Evolutionary conservation across 805 yeast species (phyloP).

Genomic region (Danielia reshetovae): DNA sequence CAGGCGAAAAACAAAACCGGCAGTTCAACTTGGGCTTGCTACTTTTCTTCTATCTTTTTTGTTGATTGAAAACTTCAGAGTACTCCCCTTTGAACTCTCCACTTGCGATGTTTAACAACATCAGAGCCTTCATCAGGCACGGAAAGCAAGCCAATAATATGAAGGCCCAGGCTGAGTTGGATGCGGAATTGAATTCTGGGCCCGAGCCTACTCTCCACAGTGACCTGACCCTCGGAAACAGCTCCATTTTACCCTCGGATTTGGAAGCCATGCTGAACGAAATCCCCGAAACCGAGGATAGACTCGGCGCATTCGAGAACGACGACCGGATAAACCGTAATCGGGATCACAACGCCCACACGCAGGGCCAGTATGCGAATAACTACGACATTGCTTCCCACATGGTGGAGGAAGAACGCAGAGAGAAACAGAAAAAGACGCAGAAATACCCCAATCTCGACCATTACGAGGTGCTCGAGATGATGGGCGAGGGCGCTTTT

Average conservation of each 20-base stretch:
- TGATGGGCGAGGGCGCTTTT: constrained; percentile 84
- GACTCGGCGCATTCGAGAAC: not conserved
- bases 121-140: constrained; percentile 59
- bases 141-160: constrained; percentile 53
- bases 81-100: not conserved
- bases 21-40: too few species aligned
- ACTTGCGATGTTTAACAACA: constrained; percentile 35
- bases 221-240: not conserved
- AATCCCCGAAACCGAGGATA: not conserved
- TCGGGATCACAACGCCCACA: not conserved
- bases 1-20: too few species aligned
- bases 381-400: constrained; percentile 11
- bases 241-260: not conserved
- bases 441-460: constrained; percentile 12
- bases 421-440: constrained; percentile 1
- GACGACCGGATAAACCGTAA: not conserved
- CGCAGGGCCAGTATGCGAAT: constrained; percentile 2
- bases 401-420: constrained; percentile 12
- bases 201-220: not conserved
- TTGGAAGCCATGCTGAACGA: not conserved
- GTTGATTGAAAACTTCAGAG: not conserved
- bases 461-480: constrained; percentile 26
- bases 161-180: constrained; percentile 5
- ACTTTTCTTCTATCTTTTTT: too few species aligned
- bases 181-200: not conserved